A percentile compares a stretch with the other conserved stretches of the same genome.
Evolutionary conservation across 768 basidiomycete genomes (phyloP).

Genomic region (Piloderma croceum): DNA sequence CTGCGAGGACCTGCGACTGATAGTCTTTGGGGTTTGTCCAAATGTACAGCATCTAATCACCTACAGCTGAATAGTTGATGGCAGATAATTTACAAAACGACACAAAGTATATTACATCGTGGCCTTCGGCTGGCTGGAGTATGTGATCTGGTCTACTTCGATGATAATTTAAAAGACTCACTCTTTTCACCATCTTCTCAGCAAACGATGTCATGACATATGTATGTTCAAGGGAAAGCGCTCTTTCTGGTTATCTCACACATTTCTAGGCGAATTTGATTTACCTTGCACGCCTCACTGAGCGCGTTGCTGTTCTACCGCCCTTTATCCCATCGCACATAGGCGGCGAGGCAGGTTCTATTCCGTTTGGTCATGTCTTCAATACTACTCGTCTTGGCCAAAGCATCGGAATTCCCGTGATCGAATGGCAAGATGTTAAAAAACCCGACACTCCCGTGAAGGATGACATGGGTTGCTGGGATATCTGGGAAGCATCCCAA

Average conservation of each 20-base stretch:
- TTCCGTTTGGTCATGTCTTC: conserved; percentile 29
- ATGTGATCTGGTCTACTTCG: conserved; percentile 21
- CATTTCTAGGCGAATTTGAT: conserved; percentile 34
- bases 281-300: conserved; percentile 30
- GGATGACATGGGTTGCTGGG: conserved; percentile 33
- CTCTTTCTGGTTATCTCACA: not conserved
- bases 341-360: conserved; percentile 20
- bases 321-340: conserved; percentile 33
- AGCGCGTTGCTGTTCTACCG: conserved; percentile 31
- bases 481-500: conserved; percentile 26
- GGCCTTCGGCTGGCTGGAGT: conserved; percentile 79
- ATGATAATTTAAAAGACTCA: conserved; percentile 6
- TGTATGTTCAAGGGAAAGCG: conserved; percentile 26
- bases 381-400: conserved; percentile 29
- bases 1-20: too few relatives aligned
- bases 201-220: conserved; percentile 79
- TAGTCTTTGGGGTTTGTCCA: too few relatives aligned
- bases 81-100: conserved; percentile 60
- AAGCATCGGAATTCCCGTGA: conserved; percentile 22
- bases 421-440: conserved; percentile 39
- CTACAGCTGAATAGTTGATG: too few relatives aligned
- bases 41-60: too few relatives aligned
- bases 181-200: conserved; percentile 26
- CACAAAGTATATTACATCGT: conserved; percentile 63
- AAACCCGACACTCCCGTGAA: conserved; percentile 17